Evolutionary conservation across 768 basidiomycete genomes (phyloP).

Genomic region (Rickenella mellea): DNA sequence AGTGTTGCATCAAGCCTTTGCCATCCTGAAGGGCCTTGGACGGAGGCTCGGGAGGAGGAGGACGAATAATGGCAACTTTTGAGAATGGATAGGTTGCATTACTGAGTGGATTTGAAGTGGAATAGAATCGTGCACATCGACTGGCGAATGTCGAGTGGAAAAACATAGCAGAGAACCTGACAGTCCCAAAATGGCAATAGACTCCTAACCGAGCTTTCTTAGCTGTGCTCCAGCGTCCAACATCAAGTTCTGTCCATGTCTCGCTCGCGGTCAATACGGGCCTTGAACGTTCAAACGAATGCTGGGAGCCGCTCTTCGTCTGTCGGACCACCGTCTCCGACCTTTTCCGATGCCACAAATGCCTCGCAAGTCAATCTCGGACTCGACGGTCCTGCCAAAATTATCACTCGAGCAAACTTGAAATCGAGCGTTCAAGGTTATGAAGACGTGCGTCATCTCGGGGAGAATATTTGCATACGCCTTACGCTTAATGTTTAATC

Average conservation of each 20-base stretch:
- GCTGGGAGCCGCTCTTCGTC: slow-evolving; percentile 30
- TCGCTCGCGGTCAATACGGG: slow-evolving; percentile 49
- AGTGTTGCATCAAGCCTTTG: slow-evolving; percentile 71
- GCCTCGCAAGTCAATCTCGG: slow-evolving; percentile 74
- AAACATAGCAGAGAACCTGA: too few species aligned
- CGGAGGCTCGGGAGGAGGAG: slow-evolving; percentile 32
- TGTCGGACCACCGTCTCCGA: slow-evolving; percentile 67
- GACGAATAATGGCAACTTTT: slow-evolving; percentile 47
- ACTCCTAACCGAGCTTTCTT: too few species aligned
- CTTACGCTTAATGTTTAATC: too few species aligned
- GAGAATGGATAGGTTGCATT: slow-evolving; percentile 59
- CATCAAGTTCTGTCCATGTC: slow-evolving; percentile 30
- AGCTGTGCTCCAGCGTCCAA: neutral
- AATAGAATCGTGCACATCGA: too few species aligned
- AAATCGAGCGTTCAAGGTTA: slow-evolving; percentile 72
- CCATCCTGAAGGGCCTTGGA: slow-evolving; percentile 45
- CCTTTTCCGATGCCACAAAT: slow-evolving; percentile 74
- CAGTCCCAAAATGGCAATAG: too few species aligned
- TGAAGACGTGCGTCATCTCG: slow-evolving; percentile 51
- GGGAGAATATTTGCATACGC: neutral
- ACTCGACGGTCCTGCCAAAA: slow-evolving; percentile 63
- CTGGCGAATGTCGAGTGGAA: too few species aligned
- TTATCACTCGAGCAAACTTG: slow-evolving; percentile 73
- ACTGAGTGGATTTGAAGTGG: neutral
- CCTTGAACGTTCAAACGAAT: slow-evolving; percentile 38